Conservation (phyloP, 768 basidiomycete genomes). For the Trichaptum fuscoviolaceum region DNA sequence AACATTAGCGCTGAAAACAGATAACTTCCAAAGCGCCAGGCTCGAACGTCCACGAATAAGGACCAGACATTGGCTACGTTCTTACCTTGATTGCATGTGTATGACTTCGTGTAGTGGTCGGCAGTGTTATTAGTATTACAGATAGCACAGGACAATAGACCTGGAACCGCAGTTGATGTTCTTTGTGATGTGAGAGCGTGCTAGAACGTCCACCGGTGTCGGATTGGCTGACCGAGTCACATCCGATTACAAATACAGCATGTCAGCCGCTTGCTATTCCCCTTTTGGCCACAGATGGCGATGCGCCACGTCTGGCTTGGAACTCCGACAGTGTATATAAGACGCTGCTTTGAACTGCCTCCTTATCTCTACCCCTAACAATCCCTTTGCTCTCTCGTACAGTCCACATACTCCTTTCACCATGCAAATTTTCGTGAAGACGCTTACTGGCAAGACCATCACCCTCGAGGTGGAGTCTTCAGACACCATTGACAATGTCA, state of each 20-base stretch:
- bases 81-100: neutral
- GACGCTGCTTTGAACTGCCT: neutral
- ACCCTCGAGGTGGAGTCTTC: constrained; percentile 70
- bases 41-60: neutral
- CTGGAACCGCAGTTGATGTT: neutral
- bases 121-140: neutral
- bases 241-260: neutral
- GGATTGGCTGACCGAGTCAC: neutral
- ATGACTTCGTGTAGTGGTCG: neutral
- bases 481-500: constrained; percentile 66
- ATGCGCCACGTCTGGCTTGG: neutral
- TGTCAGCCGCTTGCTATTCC: neutral
- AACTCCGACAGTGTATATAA: neutral
- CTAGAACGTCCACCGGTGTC: neutral
- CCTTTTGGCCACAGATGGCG: neutral
- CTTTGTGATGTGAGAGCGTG: neutral
- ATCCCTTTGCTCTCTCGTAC: neutral
- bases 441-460: constrained; percentile 71
- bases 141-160: neutral
- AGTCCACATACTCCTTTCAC: constrained; percentile 5
- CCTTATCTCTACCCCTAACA: constrained; percentile 5
- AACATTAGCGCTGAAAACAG: neutral
- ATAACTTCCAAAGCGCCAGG: neutral
- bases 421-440: constrained; percentile 55
- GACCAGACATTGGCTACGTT: neutral